Percentiles rank a stretch among this genome's conserved stretches.
Conservation (phyloP, 208 protist genomes). For the Leishmania amazonensis region DNA sequence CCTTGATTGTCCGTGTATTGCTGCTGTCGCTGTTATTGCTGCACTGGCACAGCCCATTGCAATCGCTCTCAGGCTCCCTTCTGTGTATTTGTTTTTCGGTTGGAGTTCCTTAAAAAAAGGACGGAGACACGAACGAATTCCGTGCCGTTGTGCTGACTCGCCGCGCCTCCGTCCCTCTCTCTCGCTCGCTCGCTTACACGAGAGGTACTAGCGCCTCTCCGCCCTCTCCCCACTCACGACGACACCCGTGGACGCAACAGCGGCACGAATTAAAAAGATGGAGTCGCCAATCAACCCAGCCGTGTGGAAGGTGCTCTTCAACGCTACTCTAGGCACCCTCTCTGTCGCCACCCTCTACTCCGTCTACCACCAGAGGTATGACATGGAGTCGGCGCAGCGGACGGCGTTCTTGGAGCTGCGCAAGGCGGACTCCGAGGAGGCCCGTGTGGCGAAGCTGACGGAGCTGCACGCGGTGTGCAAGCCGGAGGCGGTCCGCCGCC, state of each 20-base stretch:
- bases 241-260: background rate
- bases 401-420: slow-evolving; percentile 42
- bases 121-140: background rate
- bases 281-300: slow-evolving; percentile 86
- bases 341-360: slow-evolving; percentile 60
- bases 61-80: background rate
- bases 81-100: background rate
- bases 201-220: background rate
- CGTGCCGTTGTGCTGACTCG: background rate
- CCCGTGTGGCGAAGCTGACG: slow-evolving; percentile 34
- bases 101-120: background rate
- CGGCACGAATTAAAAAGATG: slow-evolving; percentile 37
- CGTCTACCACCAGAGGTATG: slow-evolving; percentile 80
- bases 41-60: background rate
- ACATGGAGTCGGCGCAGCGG: slow-evolving; percentile 47
- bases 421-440: slow-evolving; percentile 43
- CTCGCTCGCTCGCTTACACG: background rate
- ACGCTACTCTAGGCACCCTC: slow-evolving; percentile 54
- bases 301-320: slow-evolving; percentile 73
- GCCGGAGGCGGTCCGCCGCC: slow-evolving; percentile 60
- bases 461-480: slow-evolving; percentile 60
- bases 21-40: background rate
- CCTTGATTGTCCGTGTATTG: background rate
- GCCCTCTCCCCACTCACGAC: no score
- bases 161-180: background rate